Evolutionary conservation across 306 rosid species (phyloP), one percentile per base, ranked within the genome.

Genomic region (Aeschynomene evenia): DNA sequence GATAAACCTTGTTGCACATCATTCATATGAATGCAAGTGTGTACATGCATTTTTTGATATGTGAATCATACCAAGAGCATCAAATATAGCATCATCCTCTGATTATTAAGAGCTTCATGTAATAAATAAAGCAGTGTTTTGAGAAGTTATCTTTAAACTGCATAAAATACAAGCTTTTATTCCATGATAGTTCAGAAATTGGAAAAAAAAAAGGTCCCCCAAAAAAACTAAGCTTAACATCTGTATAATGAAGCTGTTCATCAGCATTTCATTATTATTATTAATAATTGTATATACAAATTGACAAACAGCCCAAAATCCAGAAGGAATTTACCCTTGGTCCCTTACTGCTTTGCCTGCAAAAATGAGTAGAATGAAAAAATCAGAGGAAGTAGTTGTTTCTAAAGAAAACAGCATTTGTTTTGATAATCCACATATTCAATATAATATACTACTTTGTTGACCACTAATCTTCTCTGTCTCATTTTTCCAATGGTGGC

Each of bases 261-360:
- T 65, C 66, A 50, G 54, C 51, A 28, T 45, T 23, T 14, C 51
- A 12, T 60, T 9, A 40, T 58, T 22, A 24, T 34, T 34, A 39
- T 59, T 51, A 37, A 34, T 83, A 63, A 28, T 31, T 71, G 77
- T 81, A 81, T 72, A 81, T 72, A 87, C 82, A 80, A 64, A 52
- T 69, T 24, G 50, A 70, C 68, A 68, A 52, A 73, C 29, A 23
- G 66, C 63, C 70, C 68, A 50, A 72, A 54, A 72, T 68, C 71
- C 78, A 36, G 64, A n/a, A n/a, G n/a, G n/a, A n/a, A n/a, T n/a
- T n/a, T n/a, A n/a, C n/a, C 52, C 52, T 48, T 20, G 0, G 45
- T 56, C 59, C 70, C 51, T 14, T 68, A 92, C 77, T 79, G 98
- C 84, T 92, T 92, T 39, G 95, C 90, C 98, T 92, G 92, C 36